Percentiles rank a stretch among this genome's conserved stretches.
Evolutionary conservation across 2,329 filamentous ascomycete genomes (phyloP).

Genomic region (Pestalotiopsis sp.): DNA sequence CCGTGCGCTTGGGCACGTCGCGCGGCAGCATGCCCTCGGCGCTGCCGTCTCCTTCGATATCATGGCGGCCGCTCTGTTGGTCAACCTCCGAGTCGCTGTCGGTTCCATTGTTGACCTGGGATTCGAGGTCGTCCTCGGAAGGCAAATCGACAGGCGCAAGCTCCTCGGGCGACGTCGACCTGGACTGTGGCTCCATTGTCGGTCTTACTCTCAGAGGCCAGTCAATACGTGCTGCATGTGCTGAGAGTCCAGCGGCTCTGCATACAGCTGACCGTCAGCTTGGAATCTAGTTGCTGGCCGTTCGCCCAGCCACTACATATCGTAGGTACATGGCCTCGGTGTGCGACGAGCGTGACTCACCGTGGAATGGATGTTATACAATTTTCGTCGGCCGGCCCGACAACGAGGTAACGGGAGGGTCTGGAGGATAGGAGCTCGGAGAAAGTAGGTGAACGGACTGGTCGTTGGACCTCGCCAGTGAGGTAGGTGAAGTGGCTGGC

Average conservation of each 20-base stretch:
- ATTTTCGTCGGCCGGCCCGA: constrained; percentile 3
- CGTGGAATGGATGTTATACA: not conserved
- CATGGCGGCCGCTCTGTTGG: constrained; percentile 19
- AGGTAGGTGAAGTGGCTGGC: not conserved
- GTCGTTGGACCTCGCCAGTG: not conserved
- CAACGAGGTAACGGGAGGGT: not conserved
- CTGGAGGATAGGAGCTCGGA: not conserved
- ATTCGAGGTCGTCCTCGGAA: constrained; percentile 39
- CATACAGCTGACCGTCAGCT: not conserved
- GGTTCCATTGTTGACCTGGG: constrained; percentile 29
- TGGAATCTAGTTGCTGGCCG: not conserved
- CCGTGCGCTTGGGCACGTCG: constrained; percentile 71
- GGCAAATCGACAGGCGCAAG: constrained; percentile 34
- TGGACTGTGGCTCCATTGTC: constrained; percentile 29
- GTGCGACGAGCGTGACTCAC: not conserved
- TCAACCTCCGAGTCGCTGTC: constrained; percentile 36
- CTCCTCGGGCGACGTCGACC: constrained; percentile 38
- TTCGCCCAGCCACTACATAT: not conserved
- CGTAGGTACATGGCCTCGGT: not conserved
- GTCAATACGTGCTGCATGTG: not conserved
- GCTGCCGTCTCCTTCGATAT: constrained; percentile 13
- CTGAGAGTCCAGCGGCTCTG: not conserved
- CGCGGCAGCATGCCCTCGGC: constrained; percentile 61
- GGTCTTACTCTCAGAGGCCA: not conserved
- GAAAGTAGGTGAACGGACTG: not conserved